Evolutionary conservation across 2,329 filamentous ascomycete species (phyloP).

Genomic region (Cryphonectria carpinicola): DNA sequence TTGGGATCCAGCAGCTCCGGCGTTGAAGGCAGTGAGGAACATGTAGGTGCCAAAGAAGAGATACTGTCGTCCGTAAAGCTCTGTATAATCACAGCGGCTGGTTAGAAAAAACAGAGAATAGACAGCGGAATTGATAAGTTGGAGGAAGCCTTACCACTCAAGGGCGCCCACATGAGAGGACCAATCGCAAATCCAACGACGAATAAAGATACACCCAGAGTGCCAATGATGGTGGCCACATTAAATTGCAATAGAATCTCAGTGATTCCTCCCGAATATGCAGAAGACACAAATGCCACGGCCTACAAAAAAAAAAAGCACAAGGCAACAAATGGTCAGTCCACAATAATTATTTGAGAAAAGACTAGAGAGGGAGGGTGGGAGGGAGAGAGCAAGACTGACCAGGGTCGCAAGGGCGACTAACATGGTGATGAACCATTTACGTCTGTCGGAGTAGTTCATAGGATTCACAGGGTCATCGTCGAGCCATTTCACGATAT

Average conservation of each 20-base stretch:
- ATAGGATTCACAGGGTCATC: constrained; percentile 60
- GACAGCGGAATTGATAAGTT: background rate
- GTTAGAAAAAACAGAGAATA: background rate
- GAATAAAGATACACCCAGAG: constrained; percentile 64
- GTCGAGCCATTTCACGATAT: constrained; percentile 53
- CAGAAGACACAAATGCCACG: constrained; percentile 68
- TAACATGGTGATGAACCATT: constrained; percentile 27
- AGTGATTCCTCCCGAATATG: constrained; percentile 58
- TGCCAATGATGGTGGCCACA: constrained; percentile 51
- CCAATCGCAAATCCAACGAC: constrained; percentile 66
- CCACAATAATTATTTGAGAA: background rate
- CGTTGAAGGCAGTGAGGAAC: constrained; percentile 64
- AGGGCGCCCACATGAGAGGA: constrained; percentile 67
- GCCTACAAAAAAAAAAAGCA: constrained; percentile 29
- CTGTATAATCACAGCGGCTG: constrained; percentile 34
- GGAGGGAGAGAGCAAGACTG: background rate
- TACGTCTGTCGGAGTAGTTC: constrained; percentile 38
- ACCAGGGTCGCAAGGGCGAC: constrained; percentile 23
- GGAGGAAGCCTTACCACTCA: constrained; percentile 37
- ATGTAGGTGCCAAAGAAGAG: constrained; percentile 64
- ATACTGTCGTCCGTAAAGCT: constrained; percentile 64
- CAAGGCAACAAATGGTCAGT: background rate
- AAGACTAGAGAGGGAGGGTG: no score
- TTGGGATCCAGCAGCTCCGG: constrained; percentile 58
- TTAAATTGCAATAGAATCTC: constrained; percentile 57